phyloP scores from a whole-genome alignment of 805 yeast genomes.

The Candida silvicultrix region DNA sequence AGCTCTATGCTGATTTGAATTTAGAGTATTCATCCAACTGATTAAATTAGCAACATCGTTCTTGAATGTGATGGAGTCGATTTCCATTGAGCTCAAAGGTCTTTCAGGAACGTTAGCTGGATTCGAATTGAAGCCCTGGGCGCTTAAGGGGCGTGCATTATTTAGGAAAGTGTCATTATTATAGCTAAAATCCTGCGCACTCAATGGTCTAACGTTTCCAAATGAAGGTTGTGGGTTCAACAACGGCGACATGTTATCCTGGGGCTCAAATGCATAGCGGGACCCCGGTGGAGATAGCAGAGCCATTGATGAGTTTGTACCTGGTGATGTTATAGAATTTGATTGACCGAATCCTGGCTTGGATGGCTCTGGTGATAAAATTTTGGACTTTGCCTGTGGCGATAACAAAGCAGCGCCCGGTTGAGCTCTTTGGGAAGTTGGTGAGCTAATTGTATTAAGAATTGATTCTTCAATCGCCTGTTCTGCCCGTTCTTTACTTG shows the following conservation, averaged over 20 bases:
- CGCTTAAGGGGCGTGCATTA: conserved; percentile 15
- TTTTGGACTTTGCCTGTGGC: conserved; percentile 16
- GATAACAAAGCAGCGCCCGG: conserved; percentile 36
- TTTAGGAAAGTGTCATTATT: background rate
- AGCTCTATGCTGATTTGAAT: conserved; percentile 43
- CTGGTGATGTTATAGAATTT: background rate
- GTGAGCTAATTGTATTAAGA: background rate
- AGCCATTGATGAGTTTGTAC: conserved; percentile 25
- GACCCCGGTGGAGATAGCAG: conserved; percentile 36
- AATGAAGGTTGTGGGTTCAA: conserved; percentile 8
- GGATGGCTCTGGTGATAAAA: conserved; percentile 10
- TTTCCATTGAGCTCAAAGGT: conserved; percentile 24
- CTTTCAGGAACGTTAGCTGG: conserved; percentile 16
- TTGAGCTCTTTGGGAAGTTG: conserved; percentile 22
- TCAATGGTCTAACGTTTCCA: conserved; percentile 14
- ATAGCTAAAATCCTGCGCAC: conserved; percentile 18
- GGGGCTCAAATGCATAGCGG: conserved; percentile 21
- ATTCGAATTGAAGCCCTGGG: conserved; percentile 6
- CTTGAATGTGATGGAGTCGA: conserved; percentile 32
- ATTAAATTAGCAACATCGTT: conserved; percentile 45
- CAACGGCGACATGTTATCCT: conserved; percentile 20
- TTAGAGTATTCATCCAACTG: conserved; percentile 44
- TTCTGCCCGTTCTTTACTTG: background rate
- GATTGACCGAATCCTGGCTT: background rate
- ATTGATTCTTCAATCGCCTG: background rate